Conservation (phyloP, 1,284 basidiomycete genomes). For the Marasmius sp. region DNA sequence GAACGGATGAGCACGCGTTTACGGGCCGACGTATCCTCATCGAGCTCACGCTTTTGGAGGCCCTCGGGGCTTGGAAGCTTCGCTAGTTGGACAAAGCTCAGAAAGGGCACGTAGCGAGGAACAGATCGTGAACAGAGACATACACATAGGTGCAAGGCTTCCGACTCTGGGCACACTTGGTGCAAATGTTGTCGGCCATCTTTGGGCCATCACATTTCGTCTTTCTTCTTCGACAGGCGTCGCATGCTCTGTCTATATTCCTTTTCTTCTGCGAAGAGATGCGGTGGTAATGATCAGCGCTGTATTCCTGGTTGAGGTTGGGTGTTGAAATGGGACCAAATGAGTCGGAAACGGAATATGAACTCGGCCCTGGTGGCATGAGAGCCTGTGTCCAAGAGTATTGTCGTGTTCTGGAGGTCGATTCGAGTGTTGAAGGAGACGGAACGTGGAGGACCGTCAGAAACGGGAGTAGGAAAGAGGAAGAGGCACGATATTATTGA, state of each 20-base stretch:
- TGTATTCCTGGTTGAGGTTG: neutral
- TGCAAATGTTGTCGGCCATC: constrained; percentile 61
- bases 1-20: constrained; percentile 10
- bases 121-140: constrained; percentile 26
- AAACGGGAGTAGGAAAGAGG: neutral
- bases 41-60: constrained; percentile 76
- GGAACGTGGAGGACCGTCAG: too few relatives aligned
- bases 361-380: neutral
- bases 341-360: neutral
- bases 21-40: neutral
- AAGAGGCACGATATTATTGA: neutral
- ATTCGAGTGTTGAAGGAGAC: too few relatives aligned
- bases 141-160: constrained; percentile 69
- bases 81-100: constrained; percentile 38
- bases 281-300: neutral
- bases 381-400: neutral
- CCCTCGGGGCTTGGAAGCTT: constrained; percentile 77
- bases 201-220: constrained; percentile 70
- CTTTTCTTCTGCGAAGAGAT: constrained; percentile 39
- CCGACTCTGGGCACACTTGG: constrained; percentile 24
- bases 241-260: constrained; percentile 70
- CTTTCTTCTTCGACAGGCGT: constrained; percentile 66
- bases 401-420: too few relatives aligned
- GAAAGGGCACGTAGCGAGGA: constrained; percentile 6
- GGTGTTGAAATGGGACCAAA: neutral